Percentiles rank a stretch among this genome's conserved stretches.
phyloP scores from a whole-genome alignment of 2,329 filamentous ascomycete genomes.

The Graphilbum fragrans region DNA sequence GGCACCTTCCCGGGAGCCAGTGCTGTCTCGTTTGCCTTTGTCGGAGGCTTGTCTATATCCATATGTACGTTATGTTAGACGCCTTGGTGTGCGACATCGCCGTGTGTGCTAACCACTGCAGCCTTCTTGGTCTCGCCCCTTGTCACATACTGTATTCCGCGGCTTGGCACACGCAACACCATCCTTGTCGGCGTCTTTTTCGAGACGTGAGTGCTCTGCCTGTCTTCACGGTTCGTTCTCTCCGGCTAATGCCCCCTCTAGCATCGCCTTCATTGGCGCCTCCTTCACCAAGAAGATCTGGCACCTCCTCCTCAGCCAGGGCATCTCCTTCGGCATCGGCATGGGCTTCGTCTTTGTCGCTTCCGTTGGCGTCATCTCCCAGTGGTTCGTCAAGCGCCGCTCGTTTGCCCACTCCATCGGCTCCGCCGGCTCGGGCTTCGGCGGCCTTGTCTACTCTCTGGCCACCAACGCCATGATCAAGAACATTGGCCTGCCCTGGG shows the following conservation, averaged over 20 bases:
- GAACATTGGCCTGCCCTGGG: constrained; percentile 51
- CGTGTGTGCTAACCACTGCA: constrained; percentile 19
- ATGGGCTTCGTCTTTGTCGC: constrained; percentile 68
- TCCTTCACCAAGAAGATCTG: constrained; percentile 58
- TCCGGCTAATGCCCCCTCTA: constrained; percentile 6
- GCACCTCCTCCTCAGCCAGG: constrained; percentile 67
- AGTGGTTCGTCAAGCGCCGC: constrained; percentile 61
- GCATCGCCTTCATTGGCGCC: constrained; percentile 52
- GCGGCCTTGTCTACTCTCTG: constrained; percentile 60
- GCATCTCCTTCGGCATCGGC: constrained; percentile 63
- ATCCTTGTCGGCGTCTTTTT: constrained; percentile 54
- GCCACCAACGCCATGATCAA: constrained; percentile 57
- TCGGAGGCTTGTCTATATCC: constrained; percentile 60
- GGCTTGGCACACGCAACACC: constrained; percentile 50
- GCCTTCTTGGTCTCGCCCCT: constrained; percentile 58
- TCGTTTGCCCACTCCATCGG: constrained; percentile 59
- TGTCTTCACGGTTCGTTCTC: not conserved
- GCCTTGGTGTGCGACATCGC: not conserved
- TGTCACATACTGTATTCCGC: constrained; percentile 47
- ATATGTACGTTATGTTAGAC: constrained; percentile 20
- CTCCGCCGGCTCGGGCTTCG: constrained; percentile 60
- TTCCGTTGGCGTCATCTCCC: constrained; percentile 53
- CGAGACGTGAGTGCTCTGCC: constrained; percentile 34
- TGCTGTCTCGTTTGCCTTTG: constrained; percentile 59
- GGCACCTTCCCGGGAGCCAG: constrained; percentile 51